Percentiles rank a stretch among this genome's conserved stretches.
Evolutionary conservation across 2,329 filamentous ascomycete genomes (phyloP).

Genomic region (Byssochlamys sp.): DNA sequence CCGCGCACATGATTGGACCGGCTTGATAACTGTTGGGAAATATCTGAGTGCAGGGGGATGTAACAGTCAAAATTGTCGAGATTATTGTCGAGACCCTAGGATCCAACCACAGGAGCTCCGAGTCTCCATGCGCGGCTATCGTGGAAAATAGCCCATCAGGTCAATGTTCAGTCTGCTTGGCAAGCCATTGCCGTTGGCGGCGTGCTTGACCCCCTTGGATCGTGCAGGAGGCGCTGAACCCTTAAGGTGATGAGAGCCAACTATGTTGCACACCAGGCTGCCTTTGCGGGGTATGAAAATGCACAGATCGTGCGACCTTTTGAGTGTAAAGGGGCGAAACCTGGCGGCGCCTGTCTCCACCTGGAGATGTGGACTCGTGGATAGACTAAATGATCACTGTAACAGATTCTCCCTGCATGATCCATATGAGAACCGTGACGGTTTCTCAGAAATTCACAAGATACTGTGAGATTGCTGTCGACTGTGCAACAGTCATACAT

Average conservation of each 20-base stretch:
- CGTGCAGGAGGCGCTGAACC: background rate
- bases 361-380: background rate
- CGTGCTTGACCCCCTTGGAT: background rate
- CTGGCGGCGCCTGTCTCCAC: background rate
- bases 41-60: too few relatives aligned
- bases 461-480: background rate
- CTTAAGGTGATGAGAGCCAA: background rate
- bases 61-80: too few relatives aligned
- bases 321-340: background rate
- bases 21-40: background rate
- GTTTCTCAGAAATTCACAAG: background rate
- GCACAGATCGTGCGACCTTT: background rate
- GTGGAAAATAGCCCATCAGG: background rate
- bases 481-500: background rate
- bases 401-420: background rate
- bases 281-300: background rate
- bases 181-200: background rate
- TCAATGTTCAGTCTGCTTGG: background rate
- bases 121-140: background rate
- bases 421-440: background rate
- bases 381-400: background rate
- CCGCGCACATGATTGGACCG: background rate
- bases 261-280: background rate
- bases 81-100: background rate
- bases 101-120: background rate